A percentile compares a stretch with the other conserved stretches of the same genome.
These are phyloP conservation scores for Hericium alpestre DNA, from an alignment of 768 basidiomycete species.

Conservation along the genomic window DNA sequence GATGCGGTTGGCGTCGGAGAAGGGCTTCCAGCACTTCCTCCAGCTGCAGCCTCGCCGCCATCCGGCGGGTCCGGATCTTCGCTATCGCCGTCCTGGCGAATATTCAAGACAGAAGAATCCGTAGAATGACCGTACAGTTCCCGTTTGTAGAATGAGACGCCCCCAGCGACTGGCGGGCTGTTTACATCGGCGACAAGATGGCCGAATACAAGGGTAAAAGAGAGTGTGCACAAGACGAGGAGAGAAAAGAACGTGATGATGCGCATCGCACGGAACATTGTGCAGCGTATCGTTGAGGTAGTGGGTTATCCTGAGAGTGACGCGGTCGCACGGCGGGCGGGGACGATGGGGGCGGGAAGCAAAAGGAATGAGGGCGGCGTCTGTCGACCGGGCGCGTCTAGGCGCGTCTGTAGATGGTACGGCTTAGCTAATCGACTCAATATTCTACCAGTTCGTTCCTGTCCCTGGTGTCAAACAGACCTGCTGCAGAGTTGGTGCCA, in stretches of 20 bases:
- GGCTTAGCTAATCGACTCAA: too few relatives aligned
- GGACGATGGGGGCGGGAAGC: not conserved
- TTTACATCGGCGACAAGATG: not conserved
- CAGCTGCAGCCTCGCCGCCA: not conserved
- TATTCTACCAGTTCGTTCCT: too few relatives aligned
- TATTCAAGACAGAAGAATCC: not conserved
- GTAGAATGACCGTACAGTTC: not conserved
- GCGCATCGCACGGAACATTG: constrained; percentile 13
- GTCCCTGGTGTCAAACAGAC: too few relatives aligned
- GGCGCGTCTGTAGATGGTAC: too few relatives aligned
- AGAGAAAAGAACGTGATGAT: constrained; percentile 21
- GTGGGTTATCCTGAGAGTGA: not conserved
- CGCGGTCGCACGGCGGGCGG: not conserved
- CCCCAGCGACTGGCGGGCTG: not conserved
- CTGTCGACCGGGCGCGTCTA: too few relatives aligned
- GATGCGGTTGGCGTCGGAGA: too few relatives aligned
- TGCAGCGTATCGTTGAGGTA: not conserved
- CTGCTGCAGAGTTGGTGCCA: too few relatives aligned
- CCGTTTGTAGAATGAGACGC: not conserved
- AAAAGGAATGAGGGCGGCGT: not conserved
- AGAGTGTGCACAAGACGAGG: constrained; percentile 21
- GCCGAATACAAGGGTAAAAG: constrained; percentile 14
- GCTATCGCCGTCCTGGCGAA: not conserved
- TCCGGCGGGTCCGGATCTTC: not conserved
- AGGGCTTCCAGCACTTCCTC: too few relatives aligned